Conservation (phyloP, 2,329 filamentous ascomycete species). For the Aspergillus ruber region DNA sequence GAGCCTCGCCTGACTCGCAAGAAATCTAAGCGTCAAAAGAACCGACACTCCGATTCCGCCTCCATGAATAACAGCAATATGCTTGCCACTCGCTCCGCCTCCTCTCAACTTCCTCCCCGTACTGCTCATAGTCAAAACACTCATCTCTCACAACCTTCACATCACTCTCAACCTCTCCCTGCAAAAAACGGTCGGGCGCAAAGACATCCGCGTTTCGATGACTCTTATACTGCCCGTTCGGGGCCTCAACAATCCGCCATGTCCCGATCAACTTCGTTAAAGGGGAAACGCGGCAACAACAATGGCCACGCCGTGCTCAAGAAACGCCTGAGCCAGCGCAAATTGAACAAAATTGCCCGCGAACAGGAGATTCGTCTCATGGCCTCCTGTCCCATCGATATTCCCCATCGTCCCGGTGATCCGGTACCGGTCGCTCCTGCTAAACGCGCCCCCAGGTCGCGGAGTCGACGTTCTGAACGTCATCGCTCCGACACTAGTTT, state of each 20-base stretch:
- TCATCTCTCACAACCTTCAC: background rate
- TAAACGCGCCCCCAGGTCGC: slow-evolving; percentile 45
- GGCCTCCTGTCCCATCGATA: slow-evolving; percentile 61
- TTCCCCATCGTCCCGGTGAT: slow-evolving; percentile 48
- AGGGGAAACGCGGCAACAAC: slow-evolving; percentile 51
- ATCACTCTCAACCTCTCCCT: slow-evolving; percentile 4
- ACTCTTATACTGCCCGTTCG: slow-evolving; percentile 28
- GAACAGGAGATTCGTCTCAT: slow-evolving; percentile 87
- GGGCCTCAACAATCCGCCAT: slow-evolving; percentile 33
- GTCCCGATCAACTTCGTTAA: slow-evolving; percentile 43
- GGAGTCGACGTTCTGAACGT: slow-evolving; percentile 53
- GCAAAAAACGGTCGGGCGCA: slow-evolving; percentile 9
- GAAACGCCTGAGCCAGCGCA: slow-evolving; percentile 70
- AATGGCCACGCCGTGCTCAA: slow-evolving; percentile 53
- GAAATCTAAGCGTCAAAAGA: slow-evolving; percentile 29
- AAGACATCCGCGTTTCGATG: slow-evolving; percentile 9
- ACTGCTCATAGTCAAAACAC: slow-evolving; percentile 14
- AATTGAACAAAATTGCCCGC: slow-evolving; percentile 66
- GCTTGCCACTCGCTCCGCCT: slow-evolving; percentile 7
- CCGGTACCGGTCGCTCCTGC: slow-evolving; percentile 30
- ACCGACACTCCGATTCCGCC: slow-evolving; percentile 16
- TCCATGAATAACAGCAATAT: slow-evolving; percentile 3
- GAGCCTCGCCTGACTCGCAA: slow-evolving; percentile 27
- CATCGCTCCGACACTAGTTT: slow-evolving; percentile 68
- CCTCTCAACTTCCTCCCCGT: slow-evolving; percentile 14